Conservation (phyloP, 148 eudicot genomes). For the Rhododendron ferrugineum region DNA sequence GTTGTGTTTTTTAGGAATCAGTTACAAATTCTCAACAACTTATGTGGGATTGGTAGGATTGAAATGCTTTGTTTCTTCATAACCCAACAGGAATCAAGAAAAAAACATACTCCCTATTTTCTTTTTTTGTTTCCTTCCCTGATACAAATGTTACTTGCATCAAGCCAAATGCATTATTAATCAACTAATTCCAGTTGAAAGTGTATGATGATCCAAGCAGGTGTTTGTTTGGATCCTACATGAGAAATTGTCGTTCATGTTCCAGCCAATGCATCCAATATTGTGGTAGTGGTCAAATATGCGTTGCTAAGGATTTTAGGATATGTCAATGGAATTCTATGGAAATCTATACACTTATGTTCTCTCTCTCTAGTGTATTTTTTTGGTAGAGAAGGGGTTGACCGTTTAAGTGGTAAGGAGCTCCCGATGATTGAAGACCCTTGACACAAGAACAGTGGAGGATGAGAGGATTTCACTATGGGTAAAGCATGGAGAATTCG, state of each 20-base stretch:
- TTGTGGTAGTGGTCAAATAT: not conserved
- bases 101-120: not conserved
- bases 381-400: not conserved
- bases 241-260: not conserved
- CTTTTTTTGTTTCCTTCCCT: not conserved
- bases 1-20: not conserved
- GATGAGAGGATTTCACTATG: not conserved
- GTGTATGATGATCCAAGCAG: not conserved
- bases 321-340: not conserved
- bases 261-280: not conserved
- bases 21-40: not conserved
- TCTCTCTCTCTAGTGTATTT: not conserved
- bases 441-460: not conserved
- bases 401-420: not conserved
- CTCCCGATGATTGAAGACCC: not conserved
- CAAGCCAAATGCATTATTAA: not conserved
- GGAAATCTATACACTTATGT: not conserved
- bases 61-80: not conserved
- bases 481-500: not conserved
- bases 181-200: not conserved
- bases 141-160: not conserved
- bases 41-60: not conserved
- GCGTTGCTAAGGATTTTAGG: not conserved
- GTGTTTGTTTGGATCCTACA: not conserved
- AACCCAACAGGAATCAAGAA: not conserved